These are phyloP conservation scores for Trichoderma reesei DNA, from an alignment of 495 filamentous ascomycete species.

Conservation along the genomic window DNA sequence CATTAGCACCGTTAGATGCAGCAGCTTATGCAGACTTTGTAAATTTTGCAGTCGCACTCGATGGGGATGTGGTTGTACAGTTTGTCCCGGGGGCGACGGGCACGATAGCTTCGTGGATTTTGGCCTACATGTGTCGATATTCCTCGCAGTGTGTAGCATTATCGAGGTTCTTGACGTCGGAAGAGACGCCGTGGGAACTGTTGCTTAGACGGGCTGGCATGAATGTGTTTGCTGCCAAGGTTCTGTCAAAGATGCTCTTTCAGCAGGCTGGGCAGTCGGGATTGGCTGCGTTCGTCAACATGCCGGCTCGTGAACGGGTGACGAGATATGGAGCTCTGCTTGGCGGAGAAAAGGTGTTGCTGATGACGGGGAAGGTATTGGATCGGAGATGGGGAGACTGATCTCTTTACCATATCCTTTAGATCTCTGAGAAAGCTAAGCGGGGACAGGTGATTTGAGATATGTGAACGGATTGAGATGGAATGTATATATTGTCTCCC, in stretches of 20 bases:
- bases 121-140: neutral
- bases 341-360: constrained; percentile 1
- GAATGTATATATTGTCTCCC: neutral
- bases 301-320: neutral
- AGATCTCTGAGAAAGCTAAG: neutral
- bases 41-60: neutral
- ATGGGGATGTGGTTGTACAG: neutral
- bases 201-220: neutral
- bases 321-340: neutral
- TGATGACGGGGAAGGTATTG: neutral
- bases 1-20: neutral
- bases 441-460: neutral
- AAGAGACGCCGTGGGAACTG: neutral
- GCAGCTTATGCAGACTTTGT: constrained; percentile 10
- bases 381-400: neutral
- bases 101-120: constrained; percentile 5
- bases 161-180: neutral
- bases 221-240: constrained; percentile 7
- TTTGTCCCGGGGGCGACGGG: neutral
- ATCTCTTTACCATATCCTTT: neutral
- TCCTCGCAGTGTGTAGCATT: neutral
- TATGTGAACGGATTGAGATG: neutral
- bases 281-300: neutral
- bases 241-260: neutral
- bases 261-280: neutral